Base-by-base conservation (phyloP, 441 rosid species). In the Eruca vesicaria region DNA sequence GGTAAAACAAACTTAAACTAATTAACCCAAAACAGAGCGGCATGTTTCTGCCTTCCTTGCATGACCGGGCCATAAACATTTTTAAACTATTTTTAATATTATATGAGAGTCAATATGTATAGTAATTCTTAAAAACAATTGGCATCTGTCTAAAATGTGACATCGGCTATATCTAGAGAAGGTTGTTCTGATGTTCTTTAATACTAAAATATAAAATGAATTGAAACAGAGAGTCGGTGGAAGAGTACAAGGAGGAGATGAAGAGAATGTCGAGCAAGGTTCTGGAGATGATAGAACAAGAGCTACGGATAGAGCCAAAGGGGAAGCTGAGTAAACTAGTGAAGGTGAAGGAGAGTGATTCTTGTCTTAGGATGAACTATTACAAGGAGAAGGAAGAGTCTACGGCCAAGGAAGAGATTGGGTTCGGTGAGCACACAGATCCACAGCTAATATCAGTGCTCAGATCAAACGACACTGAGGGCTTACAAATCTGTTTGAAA, bases 381-480 rank as follows among this genome's bases (percentile, higher is more conserved):
- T 89, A 87, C 73, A 88, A 87, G 6, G 82, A 81, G n/a, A 83
- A 76, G 1, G 75, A 73, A 8, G 57, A 77, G 71, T 56, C 75
- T 55, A 82, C 81, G 55, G 79, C 69, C 8, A 60, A 73, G 43
- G 71, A 87, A 67, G 74, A 87, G 83, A 59, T 87, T 31, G 91
- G 93, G 52, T 89, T 89, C 63, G 89, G 88, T 45, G 93, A 89
- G 57, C 93, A 89, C 66, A 87, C 91, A 1, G 91, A 89, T 82
- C 93, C 93, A 18, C 93, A 89, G 78, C 81, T 89, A 14, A 78
- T 89, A 8, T 89, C 93, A 35, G 69, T 89, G 26, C 79, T 89
- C 7, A 86, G 90, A 82, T 89, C 93, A 2, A 89, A 89, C 80
- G 77, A 84, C 76, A 77, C 87, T 0, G 80, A 87, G 2, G 91